Evolutionary conservation across 495 filamentous ascomycete species (phyloP).

Genomic region (Venustampulla echinocandica): DNA sequence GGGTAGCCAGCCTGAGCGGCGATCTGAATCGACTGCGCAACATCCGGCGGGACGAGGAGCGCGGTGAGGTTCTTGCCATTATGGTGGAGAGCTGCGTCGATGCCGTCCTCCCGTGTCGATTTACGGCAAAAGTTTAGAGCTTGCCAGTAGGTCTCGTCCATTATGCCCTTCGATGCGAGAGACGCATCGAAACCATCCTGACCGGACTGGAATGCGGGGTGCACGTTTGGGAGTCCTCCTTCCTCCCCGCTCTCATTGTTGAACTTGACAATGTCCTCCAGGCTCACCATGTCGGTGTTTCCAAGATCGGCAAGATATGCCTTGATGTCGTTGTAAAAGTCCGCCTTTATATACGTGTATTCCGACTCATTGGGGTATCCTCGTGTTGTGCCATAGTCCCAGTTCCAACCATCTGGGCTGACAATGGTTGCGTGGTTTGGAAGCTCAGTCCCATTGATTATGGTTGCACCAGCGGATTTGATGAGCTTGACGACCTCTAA

Average conservation of each 20-base stretch:
- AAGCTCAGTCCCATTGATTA: slow-evolving; percentile 64
- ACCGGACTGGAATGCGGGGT: slow-evolving; percentile 60
- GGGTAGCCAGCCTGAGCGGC: slow-evolving; percentile 57
- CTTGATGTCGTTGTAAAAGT: slow-evolving; percentile 69
- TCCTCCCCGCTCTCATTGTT: slow-evolving; percentile 63
- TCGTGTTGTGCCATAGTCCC: slow-evolving; percentile 57
- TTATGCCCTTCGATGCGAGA: slow-evolving; percentile 48
- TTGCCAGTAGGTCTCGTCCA: slow-evolving; percentile 57
- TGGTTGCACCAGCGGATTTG: slow-evolving; percentile 50
- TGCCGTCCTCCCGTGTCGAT: slow-evolving; percentile 53
- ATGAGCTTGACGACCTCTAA: slow-evolving; percentile 46
- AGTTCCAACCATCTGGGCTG: slow-evolving; percentile 57
- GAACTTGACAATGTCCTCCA: slow-evolving; percentile 61
- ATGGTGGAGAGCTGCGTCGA: slow-evolving; percentile 54
- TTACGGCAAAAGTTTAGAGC: slow-evolving; percentile 52
- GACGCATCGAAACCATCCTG: slow-evolving; percentile 61
- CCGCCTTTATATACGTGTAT: slow-evolving; percentile 62
- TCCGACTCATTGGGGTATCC: slow-evolving; percentile 62
- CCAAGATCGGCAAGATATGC: slow-evolving; percentile 55
- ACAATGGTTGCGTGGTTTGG: slow-evolving; percentile 52
- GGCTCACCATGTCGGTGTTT: slow-evolving; percentile 52
- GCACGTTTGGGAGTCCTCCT: slow-evolving; percentile 53
- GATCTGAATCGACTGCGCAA: slow-evolving; percentile 50
- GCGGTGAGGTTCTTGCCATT: slow-evolving; percentile 43
- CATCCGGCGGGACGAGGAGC: slow-evolving; percentile 58